Evolutionary conservation across 257 asterid genomes (phyloP).

Genomic region (Solanum tarapatanum): DNA sequence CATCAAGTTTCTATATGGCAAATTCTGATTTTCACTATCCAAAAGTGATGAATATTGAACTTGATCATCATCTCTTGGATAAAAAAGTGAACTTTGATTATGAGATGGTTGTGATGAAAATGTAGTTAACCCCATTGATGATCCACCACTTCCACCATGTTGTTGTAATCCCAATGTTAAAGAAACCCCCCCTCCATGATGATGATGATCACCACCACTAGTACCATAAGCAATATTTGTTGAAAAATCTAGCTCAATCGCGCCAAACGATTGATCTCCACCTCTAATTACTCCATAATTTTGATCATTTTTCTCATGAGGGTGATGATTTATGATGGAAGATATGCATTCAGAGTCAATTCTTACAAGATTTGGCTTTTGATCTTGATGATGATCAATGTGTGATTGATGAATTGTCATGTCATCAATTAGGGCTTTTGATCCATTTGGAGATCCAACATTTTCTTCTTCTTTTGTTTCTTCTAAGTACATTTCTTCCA

Average conservation of each 20-base stretch:
- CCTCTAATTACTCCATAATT: slow-evolving; percentile 7
- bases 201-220: not conserved
- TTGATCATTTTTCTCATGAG: slow-evolving; percentile 21
- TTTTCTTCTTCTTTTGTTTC: slow-evolving; percentile 55
- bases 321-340: slow-evolving; percentile 39
- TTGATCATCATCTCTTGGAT: slow-evolving; percentile 46
- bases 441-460: slow-evolving; percentile 4
- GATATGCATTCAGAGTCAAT: slow-evolving; percentile 73
- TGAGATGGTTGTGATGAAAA: slow-evolving; percentile 32
- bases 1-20: slow-evolving; percentile 82
- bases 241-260: slow-evolving; percentile 52
- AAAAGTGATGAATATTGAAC: slow-evolving; percentile 64
- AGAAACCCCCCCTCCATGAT: slow-evolving; percentile 43
- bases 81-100: slow-evolving; percentile 36
- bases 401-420: not conserved
- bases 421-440: slow-evolving; percentile 7
- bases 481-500: slow-evolving; percentile 85
- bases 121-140: slow-evolving; percentile 27
- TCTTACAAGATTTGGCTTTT: slow-evolving; percentile 58
- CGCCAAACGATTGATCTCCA: slow-evolving; percentile 25
- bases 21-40: slow-evolving; percentile 63
- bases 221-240: slow-evolving; percentile 4
- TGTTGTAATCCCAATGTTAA: slow-evolving; percentile 72
- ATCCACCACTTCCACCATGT: slow-evolving; percentile 42
- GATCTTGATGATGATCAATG: slow-evolving; percentile 17